Percentiles rank a stretch among this genome's conserved stretches.
phyloP scores from a whole-genome alignment of 495 filamentous ascomycete genomes.

The Hamigera avellanea region DNA sequence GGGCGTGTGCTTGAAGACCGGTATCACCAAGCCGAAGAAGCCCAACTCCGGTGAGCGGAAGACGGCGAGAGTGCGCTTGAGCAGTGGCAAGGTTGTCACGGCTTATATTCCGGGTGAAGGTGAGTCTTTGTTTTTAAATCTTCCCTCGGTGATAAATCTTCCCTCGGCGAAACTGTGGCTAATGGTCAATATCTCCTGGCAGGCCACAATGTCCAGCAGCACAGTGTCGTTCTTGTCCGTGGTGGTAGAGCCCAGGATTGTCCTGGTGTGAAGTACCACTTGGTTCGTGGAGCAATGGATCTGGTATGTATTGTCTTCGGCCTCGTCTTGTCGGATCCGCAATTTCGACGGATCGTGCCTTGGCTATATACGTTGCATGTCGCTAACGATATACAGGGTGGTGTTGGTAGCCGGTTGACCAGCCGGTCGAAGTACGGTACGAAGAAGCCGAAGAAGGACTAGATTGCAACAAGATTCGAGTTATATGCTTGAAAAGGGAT shows the following conservation, averaged over 20 bases:
- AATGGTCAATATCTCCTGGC: not conserved
- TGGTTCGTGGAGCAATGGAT: constrained; percentile 88
- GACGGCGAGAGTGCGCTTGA: constrained; percentile 77
- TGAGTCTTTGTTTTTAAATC: constrained; percentile 28
- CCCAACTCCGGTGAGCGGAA: constrained; percentile 95
- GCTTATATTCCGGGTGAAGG: constrained; percentile 93
- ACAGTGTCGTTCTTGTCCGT: constrained; percentile 88
- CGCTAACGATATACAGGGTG: constrained; percentile 50
- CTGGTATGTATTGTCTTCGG: constrained; percentile 49
- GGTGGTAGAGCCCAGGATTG: constrained; percentile 93
- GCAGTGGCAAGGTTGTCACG: constrained; percentile 74
- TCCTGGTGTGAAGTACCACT: constrained; percentile 91
- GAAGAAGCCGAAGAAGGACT: constrained; percentile 83
- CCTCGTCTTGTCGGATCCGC: not conserved
- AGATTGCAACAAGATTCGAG: constrained; percentile 2
- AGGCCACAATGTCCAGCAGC: constrained; percentile 98
- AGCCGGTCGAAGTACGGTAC: constrained; percentile 94
- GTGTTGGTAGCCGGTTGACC: constrained; percentile 71
- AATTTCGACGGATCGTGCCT: not conserved
- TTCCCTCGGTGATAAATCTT: constrained; percentile 4
- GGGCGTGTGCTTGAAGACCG: constrained; percentile 88
- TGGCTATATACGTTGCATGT: constrained; percentile 4
- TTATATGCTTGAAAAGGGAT: no score
- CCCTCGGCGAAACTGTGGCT: not conserved
- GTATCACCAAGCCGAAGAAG: constrained; percentile 91